Base-by-base conservation (phyloP, 176 grass and related monocot species). In the Coix lacrymajobi region DNA sequence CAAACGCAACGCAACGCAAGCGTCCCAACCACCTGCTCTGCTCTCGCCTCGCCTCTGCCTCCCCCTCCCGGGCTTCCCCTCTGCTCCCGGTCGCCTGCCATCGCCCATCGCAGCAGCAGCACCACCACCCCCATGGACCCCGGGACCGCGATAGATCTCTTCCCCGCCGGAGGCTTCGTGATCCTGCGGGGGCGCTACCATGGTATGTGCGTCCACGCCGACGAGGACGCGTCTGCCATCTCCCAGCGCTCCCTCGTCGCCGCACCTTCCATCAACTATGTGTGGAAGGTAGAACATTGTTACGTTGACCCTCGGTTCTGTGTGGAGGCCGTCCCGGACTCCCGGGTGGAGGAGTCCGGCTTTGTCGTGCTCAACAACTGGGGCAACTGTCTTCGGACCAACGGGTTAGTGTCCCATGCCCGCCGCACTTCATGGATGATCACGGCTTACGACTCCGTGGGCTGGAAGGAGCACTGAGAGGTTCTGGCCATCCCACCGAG, bases 141-240 rank as follows among this genome's bases (percentile, higher is more conserved):
- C 32, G 32, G 32, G 32, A 33, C 32, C 32, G 71, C 20, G 73
- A 75, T 75, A 31, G 73, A 75, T 2, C 19, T 17, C 19, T 75
- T 75, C 73, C 11, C 31, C 20, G 49, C 56, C 30, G 49, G 30
- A 4, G 4, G 3, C 49, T 3, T 37, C 73, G 73, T 75, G 45
- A 30, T 48, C 29, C 73, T 75, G 20, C 73, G 48, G 5, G 37
- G 11, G 20, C 20, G 19, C 31, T 9, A 8, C 30, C 19, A 8
- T 31, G 31, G 11, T 11, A 37, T 49, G 49, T 85, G 77, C 73
- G 62, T 69, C 83, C 14, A 12, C 73, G 83, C 83, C 49, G 37
- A 45, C 26, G 43, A 31, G 1, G 58, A 74, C 34, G 68, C 68
- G 16, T 2, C 1, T 29, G 8, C 69, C 33, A 44, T 80, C 33